Evolutionary conservation across 2,329 filamentous ascomycete genomes (phyloP).

Genomic region (Aureobasidium sp.): DNA sequence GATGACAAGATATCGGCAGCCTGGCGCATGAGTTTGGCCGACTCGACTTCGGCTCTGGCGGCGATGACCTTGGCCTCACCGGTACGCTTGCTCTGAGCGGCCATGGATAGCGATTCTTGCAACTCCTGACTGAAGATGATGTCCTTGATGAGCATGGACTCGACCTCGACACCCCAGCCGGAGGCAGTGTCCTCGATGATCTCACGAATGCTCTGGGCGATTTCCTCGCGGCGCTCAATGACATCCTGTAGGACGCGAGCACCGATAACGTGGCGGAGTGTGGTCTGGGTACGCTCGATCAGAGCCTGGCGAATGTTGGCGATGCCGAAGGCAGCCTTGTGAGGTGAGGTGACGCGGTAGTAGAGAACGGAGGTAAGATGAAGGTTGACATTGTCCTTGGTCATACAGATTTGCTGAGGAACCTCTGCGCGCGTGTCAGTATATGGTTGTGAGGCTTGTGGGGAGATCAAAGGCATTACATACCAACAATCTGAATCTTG

Average conservation of each 20-base stretch:
- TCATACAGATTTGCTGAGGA: conserved; percentile 96
- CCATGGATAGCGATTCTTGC: conserved; percentile 95
- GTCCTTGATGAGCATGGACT: conserved; percentile 99
- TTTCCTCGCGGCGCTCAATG: conserved; percentile 95
- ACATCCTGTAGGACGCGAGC: conserved; percentile 94
- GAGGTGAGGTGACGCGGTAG: conserved; percentile 91
- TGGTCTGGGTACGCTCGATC: conserved; percentile 95
- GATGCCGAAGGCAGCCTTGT: conserved; percentile 97
- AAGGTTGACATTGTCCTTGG: conserved; percentile 96
- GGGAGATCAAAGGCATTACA: conserved; percentile 17
- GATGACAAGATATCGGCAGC: conserved; percentile 88
- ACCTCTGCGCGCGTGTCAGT: conserved; percentile 51
- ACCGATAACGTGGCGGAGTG: conserved; percentile 90
- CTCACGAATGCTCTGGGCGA: conserved; percentile 88
- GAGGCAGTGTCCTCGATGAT: conserved; percentile 94
- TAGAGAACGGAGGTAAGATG: conserved; percentile 96
- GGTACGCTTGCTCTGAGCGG: conserved; percentile 95
- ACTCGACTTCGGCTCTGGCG: conserved; percentile 91
- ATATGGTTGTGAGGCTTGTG: background rate
- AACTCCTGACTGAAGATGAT: conserved; percentile 95
- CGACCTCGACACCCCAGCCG: conserved; percentile 92
- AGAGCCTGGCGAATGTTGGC: conserved; percentile 92
- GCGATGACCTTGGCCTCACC: conserved; percentile 98
- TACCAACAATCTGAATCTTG: conserved; percentile 91
- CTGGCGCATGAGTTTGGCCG: conserved; percentile 81